Evolutionary conservation across 202 grass and related monocot species (phyloP).

Genomic region (Saccharum hybrid): DNA sequence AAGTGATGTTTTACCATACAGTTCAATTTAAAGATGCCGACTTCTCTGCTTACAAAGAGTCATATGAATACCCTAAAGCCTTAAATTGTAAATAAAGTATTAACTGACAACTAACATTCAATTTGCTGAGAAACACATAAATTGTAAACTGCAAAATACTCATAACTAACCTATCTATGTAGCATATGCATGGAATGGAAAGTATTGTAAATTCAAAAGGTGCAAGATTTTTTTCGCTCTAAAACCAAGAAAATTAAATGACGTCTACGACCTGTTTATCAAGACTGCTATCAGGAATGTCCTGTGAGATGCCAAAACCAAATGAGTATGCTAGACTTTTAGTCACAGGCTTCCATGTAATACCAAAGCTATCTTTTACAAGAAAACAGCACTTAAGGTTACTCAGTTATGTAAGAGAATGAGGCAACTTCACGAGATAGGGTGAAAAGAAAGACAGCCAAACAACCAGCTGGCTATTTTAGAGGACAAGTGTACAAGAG

Average conservation of each 20-base stretch:
- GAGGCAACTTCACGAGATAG: background rate
- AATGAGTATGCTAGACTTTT: too few species aligned
- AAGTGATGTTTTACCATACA: background rate
- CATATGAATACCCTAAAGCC: conserved; percentile 7
- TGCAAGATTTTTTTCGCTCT: too few species aligned
- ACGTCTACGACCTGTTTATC: background rate
- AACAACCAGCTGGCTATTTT: background rate
- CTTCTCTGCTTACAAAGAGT: background rate
- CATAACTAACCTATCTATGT: background rate
- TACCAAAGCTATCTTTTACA: background rate
- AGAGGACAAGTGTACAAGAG: background rate
- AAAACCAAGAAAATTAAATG: background rate
- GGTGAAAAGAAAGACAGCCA: background rate
- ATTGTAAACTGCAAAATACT: background rate
- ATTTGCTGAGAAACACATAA: background rate
- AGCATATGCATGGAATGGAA: too few species aligned
- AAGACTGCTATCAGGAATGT: too few species aligned
- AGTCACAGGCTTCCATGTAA: background rate
- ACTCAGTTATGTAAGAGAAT: background rate
- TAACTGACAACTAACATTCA: conserved; percentile 1
- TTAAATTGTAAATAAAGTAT: background rate
- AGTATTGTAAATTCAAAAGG: too few species aligned
- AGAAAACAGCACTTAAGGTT: background rate
- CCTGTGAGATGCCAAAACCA: too few species aligned
- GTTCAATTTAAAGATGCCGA: background rate